Conservation (phyloP, 176 grass and related monocot species). For the Poa pratensis region DNA sequence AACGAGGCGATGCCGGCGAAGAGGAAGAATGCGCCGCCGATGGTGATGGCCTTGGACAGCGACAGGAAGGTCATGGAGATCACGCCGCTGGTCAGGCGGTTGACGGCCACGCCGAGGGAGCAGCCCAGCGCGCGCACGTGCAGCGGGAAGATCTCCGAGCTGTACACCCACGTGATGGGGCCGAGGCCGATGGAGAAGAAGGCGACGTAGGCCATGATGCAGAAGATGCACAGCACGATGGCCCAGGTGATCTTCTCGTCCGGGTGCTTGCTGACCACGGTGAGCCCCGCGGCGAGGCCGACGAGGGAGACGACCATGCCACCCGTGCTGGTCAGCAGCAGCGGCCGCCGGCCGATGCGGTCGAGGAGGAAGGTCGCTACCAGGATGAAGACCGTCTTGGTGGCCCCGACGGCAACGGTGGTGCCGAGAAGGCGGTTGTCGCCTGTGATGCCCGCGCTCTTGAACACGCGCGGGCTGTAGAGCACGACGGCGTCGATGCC, state of each 20-base stretch:
- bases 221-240: slow-evolving; percentile 62
- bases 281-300: slow-evolving; percentile 60
- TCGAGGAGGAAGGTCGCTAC: slow-evolving; percentile 83
- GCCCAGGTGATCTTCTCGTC: slow-evolving; percentile 56
- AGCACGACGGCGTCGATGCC: slow-evolving; percentile 87
- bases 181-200: slow-evolving; percentile 91
- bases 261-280: slow-evolving; percentile 39
- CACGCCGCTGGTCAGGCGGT: slow-evolving; percentile 75
- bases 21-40: slow-evolving; percentile 85
- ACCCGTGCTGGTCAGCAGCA: slow-evolving; percentile 64
- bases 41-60: slow-evolving; percentile 69
- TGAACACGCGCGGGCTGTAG: slow-evolving; percentile 79
- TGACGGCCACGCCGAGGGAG: slow-evolving; percentile 59
- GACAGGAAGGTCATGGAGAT: slow-evolving; percentile 91
- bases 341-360: slow-evolving; percentile 64
- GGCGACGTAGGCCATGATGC: slow-evolving; percentile 65
- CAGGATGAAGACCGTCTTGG: slow-evolving; percentile 85
- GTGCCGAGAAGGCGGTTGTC: slow-evolving; percentile 57
- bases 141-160: slow-evolving; percentile 80
- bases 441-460: slow-evolving; percentile 55
- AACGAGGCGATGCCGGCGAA: slow-evolving; percentile 59
- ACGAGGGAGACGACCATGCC: slow-evolving; percentile 65
- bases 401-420: slow-evolving; percentile 72
- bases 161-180: slow-evolving; percentile 85
- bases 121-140: slow-evolving; percentile 70